Conservation (phyloP, 2,329 filamentous ascomycete genomes). For the Neophaeococcomyces aloes region DNA sequence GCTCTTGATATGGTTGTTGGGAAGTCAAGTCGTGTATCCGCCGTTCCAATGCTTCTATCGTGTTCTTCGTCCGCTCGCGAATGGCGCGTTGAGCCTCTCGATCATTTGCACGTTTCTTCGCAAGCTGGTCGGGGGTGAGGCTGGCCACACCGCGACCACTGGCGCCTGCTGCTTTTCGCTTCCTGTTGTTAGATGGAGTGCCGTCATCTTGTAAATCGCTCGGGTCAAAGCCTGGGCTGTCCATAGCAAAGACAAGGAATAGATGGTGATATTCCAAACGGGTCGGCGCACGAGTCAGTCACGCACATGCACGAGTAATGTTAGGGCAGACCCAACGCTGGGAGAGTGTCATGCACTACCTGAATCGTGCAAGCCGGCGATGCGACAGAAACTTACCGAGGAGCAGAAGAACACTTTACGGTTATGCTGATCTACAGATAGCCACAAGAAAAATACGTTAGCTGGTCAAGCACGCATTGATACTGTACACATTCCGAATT, state of each 20-base stretch:
- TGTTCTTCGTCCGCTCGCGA: constrained; percentile 67
- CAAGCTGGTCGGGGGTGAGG: constrained; percentile 76
- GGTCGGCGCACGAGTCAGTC: constrained; percentile 3
- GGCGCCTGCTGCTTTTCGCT: constrained; percentile 33
- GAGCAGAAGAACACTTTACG: too few relatives aligned
- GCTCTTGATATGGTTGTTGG: constrained; percentile 72
- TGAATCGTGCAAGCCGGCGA: too few relatives aligned
- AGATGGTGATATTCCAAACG: not conserved
- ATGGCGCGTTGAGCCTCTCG: constrained; percentile 79
- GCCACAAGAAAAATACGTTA: too few relatives aligned
- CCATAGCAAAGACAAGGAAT: not conserved
- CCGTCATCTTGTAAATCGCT: not conserved
- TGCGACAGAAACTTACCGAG: too few relatives aligned
- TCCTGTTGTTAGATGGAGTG: constrained; percentile 17
- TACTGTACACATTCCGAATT: too few relatives aligned
- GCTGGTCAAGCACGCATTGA: too few relatives aligned
- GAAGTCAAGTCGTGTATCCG: constrained; percentile 65
- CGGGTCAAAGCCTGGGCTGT: constrained; percentile 1
- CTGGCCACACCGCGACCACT: constrained; percentile 68
- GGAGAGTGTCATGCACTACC: too few relatives aligned
- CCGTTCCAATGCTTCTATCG: constrained; percentile 64
- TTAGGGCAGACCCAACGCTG: too few relatives aligned
- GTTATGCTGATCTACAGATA: too few relatives aligned
- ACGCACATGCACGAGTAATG: constrained; percentile 4
- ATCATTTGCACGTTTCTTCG: constrained; percentile 84